Evolutionary conservation across 1,284 basidiomycete species (phyloP), one percentile per base, ranked within the genome.

Genomic region (Ganoderma meredithae): DNA sequence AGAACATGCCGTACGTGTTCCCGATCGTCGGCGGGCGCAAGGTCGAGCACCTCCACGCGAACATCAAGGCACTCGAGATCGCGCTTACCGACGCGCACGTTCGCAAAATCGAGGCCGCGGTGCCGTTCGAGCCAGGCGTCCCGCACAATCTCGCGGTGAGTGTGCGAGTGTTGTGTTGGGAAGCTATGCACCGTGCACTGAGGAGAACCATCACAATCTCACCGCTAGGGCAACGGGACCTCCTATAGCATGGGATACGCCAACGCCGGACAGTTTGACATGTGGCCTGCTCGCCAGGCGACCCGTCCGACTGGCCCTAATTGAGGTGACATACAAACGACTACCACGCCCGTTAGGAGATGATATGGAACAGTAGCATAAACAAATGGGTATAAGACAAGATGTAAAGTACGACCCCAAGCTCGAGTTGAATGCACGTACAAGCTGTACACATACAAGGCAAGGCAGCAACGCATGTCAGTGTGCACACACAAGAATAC

Each of bases 1-100:
- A 83, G 59, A 86, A 86, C 73, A 75, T 80, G 0, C 81, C 84
- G 0, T 83, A 83, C 70, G 84, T 86, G 5, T 86, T 86, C 75
- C 73, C 73, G 7, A 71, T 74, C 53, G 70, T 86, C n/a, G 86
- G 87, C 36, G 0, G 83, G 85, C 0, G 86, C 63, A 88, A 86
- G 72, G 76, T 84, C 59, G 83, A 86, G 65, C 85, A 88, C 25
- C 75, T 89, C 0, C 39, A 79, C n/a, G 79, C 76, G 15, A 88
- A 88, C 74, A 74, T 88, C 62, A 79, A 86, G 60, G 84, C 84
- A 0, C 80, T 88, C 22, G 76, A 81, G 13, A 79, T 88, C 47
- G 68, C 75, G 2, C 79, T 88, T 36, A 79, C 78, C 8, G 61
- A 72, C 2, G 81, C 83, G 56, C 86, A 87, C 17, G 82, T 88